Base-by-base conservation (phyloP, 768 basidiomycete genomes). In the Leccinum subgranulosum region DNA sequence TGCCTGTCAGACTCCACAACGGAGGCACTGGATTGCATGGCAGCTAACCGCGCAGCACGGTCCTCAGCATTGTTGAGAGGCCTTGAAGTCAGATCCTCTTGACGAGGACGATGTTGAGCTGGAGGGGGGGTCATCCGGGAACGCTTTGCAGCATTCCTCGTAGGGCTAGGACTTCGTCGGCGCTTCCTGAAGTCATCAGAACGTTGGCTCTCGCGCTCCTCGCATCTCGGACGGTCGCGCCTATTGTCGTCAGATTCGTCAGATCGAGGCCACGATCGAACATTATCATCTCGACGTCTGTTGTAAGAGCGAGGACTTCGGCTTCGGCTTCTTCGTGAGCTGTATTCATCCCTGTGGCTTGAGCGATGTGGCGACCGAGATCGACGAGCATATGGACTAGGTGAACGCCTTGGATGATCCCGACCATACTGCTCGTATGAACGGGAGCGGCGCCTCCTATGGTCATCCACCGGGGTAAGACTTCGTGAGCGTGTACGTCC, bases 11-110 rank as follows among this genome's bases (percentile, higher is more conserved):
- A 70, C 48, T 83, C 81, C 76, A 93, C 79, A 8, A 73, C 71
- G n/a, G 77, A 71, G 1, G 96, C 96, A 57, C 87, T 84, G 2
- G 80, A 74, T 23, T 86, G 74, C 96, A 98, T 98, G 5, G 93
- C 89, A 0, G 92, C 95, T 28, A 98, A 77, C n/a, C 91, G 86
- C 27, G 90, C 89, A 3, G 86, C 86, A 33, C 94, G 87, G 28
- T 87, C 88, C 1, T 80, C 77, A 8, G 73, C 68, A 52, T 64
- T 58, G 51, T 69, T 64, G 33, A 67, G 52, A 29, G 57, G 28
- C 25, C 64, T 63, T 19, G 68, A 54, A 10, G 28, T 25, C 1
- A 52, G 57, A n/a, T 56, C 50, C 7, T 60, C 56, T 46, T 59
- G 56, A 17, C 57, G 49, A 25, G 66, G 64, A 28, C 64, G 69